Percentiles rank a stretch among this genome's conserved stretches.
Conservation (phyloP, 441 rosid species). For the Gossypium trilobum region DNA sequence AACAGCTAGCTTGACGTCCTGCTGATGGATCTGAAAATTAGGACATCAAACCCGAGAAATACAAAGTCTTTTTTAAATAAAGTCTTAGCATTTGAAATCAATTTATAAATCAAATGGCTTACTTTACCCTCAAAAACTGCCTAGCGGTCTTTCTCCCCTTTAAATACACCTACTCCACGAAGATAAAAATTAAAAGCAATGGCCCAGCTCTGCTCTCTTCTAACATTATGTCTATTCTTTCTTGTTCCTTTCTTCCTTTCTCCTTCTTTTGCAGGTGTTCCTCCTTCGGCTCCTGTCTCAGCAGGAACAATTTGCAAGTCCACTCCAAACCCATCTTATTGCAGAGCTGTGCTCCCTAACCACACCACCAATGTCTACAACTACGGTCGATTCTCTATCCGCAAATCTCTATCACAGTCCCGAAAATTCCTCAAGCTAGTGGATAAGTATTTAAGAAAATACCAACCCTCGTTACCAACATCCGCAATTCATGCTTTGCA, state of each 20-base stretch:
- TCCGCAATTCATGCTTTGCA: slow-evolving; percentile 51
- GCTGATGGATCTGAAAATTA: background rate
- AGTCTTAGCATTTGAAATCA: slow-evolving; percentile 17
- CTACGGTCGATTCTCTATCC: slow-evolving; percentile 48
- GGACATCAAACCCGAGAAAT: background rate
- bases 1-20: background rate
- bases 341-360: slow-evolving; percentile 56
- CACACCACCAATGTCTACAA: slow-evolving; percentile 32
- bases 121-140: too few species aligned
- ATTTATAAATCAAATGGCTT: background rate
- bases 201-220: slow-evolving; percentile 20
- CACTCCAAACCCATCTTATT: slow-evolving; percentile 61
- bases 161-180: slow-evolving; percentile 11
- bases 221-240: slow-evolving; percentile 9
- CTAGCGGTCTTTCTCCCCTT: background rate
- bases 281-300: slow-evolving; percentile 18
- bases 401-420: slow-evolving; percentile 56
- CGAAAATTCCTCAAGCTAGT: slow-evolving; percentile 40
- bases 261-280: slow-evolving; percentile 24
- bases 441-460: slow-evolving; percentile 32
- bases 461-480: slow-evolving; percentile 25
- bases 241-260: slow-evolving; percentile 16
- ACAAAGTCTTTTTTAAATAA: slow-evolving; percentile 17
- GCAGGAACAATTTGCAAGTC: slow-evolving; percentile 38
- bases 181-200: slow-evolving; percentile 1